phyloP scores from a whole-genome alignment of 225 moss, liverwort and hornwort species.

The Thuidium tamariscinum region DNA sequence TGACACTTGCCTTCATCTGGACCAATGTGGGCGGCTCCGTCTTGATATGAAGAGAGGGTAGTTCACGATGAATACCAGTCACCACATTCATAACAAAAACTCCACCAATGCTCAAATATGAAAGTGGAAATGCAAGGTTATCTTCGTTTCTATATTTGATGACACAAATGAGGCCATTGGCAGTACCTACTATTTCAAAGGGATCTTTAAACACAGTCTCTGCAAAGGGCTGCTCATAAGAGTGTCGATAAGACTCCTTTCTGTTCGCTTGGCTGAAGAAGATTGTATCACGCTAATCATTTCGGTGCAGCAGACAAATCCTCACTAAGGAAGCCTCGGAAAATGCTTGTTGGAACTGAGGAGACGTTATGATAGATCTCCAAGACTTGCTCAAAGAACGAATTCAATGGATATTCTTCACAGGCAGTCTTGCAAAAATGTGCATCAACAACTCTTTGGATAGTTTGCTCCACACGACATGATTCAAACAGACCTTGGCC shows the following conservation, averaged over 20 bases:
- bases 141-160: background rate
- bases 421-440: background rate
- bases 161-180: background rate
- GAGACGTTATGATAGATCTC: background rate
- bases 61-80: too few relatives aligned
- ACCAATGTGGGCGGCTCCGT: background rate
- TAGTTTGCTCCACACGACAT: background rate
- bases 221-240: fast-evolving
- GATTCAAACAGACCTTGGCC: background rate
- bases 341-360: background rate
- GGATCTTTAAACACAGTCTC: fast-evolving
- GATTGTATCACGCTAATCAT: fast-evolving
- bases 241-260: fast-evolving
- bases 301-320: fast-evolving
- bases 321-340: background rate
- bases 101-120: too few relatives aligned
- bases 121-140: too few relatives aligned
- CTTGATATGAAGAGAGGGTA: background rate
- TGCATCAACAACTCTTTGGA: background rate
- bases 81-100: background rate
- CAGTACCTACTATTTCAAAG: too few relatives aligned
- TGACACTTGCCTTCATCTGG: background rate
- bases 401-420: background rate
- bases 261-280: background rate
- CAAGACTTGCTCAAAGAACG: background rate